Conservation (phyloP, 1,139 yeast species). For the Geotrichum bryndzae region DNA sequence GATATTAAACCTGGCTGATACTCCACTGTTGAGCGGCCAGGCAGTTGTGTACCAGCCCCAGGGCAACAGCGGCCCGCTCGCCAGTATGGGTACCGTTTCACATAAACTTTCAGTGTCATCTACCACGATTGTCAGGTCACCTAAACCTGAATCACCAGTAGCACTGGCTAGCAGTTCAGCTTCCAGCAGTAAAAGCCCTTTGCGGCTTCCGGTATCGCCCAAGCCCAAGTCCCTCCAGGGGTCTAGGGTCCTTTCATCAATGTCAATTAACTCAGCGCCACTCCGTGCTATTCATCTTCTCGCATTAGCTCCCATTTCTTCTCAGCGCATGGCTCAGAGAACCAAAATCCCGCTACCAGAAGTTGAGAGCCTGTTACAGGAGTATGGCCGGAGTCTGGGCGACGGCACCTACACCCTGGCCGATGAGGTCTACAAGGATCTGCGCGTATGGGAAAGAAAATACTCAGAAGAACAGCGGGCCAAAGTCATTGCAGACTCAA, state of each 20-base stretch:
- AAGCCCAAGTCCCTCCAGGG: slow-evolving; percentile 16
- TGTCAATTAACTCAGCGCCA: slow-evolving; percentile 28
- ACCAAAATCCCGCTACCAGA: slow-evolving; percentile 30
- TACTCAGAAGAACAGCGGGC: slow-evolving; percentile 32
- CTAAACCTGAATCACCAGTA: background rate
- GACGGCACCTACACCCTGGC: slow-evolving; percentile 21
- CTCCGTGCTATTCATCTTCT: slow-evolving; percentile 35
- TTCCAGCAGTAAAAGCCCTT: background rate
- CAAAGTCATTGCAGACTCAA: slow-evolving; percentile 29
- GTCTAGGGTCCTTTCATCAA: slow-evolving; percentile 25
- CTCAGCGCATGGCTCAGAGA: slow-evolving; percentile 28
- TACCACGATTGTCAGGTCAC: background rate
- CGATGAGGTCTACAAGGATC: slow-evolving; percentile 32
- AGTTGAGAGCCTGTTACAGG: slow-evolving; percentile 28
- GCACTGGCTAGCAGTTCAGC: background rate
- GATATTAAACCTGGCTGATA: background rate
- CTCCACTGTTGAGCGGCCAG: slow-evolving; percentile 4
- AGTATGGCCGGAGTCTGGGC: slow-evolving; percentile 25
- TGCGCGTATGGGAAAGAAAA: slow-evolving; percentile 38
- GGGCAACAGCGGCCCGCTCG: slow-evolving; percentile 11
- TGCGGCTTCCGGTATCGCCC: background rate
- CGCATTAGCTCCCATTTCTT: slow-evolving; percentile 31
- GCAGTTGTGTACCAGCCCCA: slow-evolving; percentile 5
- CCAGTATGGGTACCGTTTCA: slow-evolving; percentile 24
- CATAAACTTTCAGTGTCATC: slow-evolving; percentile 22